A percentile compares a stretch with the other conserved stretches of the same genome.
These are phyloP conservation scores for Aspergillus sclerotiicarbonarius DNA, from an alignment of 495 filamentous ascomycete species.

Conservation along the genomic window DNA sequence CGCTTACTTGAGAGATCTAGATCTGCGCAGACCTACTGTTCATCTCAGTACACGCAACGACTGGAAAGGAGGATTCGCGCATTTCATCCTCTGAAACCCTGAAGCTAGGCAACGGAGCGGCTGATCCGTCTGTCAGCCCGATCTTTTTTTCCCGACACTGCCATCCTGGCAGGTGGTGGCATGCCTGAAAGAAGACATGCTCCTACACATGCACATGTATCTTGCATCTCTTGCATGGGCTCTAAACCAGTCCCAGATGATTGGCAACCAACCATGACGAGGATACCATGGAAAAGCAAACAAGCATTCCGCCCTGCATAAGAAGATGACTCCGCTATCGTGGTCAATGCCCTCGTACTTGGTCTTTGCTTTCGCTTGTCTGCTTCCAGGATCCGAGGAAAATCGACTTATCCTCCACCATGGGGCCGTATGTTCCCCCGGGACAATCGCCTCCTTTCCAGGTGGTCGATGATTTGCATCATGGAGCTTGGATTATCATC, in stretches of 20 bases:
- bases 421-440: constrained; percentile 34
- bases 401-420: constrained; percentile 6
- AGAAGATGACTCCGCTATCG: neutral
- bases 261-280: neutral
- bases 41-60: neutral
- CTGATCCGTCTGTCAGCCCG: neutral
- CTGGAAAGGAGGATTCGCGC: neutral
- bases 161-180: neutral
- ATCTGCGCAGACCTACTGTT: neutral
- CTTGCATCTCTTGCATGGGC: neutral
- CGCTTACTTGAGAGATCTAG: neutral
- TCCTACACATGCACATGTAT: neutral
- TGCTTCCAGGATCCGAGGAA: neutral
- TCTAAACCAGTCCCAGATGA: neutral
- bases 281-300: neutral
- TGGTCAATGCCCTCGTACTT: neutral
- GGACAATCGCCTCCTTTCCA: constrained; percentile 42
- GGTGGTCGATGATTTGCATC: constrained; percentile 40
- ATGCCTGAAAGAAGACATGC: neutral
- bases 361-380: constrained; percentile 2
- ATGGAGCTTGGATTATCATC: constrained; percentile 48
- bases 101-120: neutral
- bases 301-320: neutral
- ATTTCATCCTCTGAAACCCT: neutral
- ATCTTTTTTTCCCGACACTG: neutral